A percentile compares a stretch with the other conserved stretches of the same genome.
phyloP scores from a whole-genome alignment of 2,329 filamentous ascomycete genomes.

The Trichoderma breve region DNA sequence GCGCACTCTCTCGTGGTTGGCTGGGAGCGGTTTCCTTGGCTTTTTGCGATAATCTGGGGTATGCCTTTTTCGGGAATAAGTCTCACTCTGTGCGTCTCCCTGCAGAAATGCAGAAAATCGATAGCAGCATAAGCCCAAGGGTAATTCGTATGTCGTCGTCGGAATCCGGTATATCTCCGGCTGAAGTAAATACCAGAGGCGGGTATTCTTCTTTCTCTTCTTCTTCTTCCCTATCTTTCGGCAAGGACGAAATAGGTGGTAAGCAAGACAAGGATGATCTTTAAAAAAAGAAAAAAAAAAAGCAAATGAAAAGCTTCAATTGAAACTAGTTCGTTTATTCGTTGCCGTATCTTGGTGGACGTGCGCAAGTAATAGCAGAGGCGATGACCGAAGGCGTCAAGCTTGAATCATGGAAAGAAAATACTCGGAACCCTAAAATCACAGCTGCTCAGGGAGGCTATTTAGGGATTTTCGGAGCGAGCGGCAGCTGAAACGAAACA shows the following conservation, averaged over 20 bases:
- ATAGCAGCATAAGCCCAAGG: background rate
- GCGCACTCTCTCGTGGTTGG: background rate
- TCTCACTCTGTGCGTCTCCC: background rate
- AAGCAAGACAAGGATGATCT: background rate
- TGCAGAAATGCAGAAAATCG: background rate
- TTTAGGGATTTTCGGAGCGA: background rate
- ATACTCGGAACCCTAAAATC: background rate
- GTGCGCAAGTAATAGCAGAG: background rate
- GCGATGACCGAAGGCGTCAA: constrained; percentile 14
- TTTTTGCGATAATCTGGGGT: background rate
- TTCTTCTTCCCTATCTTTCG: background rate
- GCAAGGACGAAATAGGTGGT: background rate
- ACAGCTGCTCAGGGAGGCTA: background rate
- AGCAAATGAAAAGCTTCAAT: background rate
- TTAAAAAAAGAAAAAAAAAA: background rate
- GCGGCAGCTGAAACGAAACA: constrained; percentile 5
- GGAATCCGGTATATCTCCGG: background rate
- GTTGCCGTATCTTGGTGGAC: background rate
- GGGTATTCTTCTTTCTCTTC: background rate
- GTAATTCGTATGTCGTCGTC: background rate
- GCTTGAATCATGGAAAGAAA: background rate
- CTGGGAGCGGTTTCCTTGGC: background rate
- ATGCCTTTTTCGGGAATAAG: background rate
- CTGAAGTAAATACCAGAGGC: background rate
- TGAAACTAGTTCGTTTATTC: background rate